Base-by-base conservation (phyloP, 2,329 filamentous ascomycete species). In the Rutstroemia sydowiana region DNA sequence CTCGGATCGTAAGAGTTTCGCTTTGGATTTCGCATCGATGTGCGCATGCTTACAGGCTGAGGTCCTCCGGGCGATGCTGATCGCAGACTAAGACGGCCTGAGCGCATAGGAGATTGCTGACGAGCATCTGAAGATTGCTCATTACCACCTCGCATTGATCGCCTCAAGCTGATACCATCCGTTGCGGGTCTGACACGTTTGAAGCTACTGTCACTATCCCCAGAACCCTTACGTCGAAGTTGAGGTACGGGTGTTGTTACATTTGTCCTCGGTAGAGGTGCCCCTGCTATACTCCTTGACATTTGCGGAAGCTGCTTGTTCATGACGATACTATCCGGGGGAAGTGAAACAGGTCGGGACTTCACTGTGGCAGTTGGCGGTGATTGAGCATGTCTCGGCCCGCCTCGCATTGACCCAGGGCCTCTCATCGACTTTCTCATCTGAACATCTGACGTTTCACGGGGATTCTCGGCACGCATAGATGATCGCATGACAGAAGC, bases 151-250 rank as follows among this genome's bases (percentile, higher is more conserved):
- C 90, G 78, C 87, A 95, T 87, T 1, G 87, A 88, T 47, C 75
- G 77, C 52, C 84, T 83, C 74, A 95, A 88, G 1, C 73, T 76
- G 48, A 81, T 77, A 0, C 75, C 74, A 40, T 74, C 68, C 5
- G 67, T 65, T 47, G 71, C 65, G 34, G 76, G 70, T 55, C 78
- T 77, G 40, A 73, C 69, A 26, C 88, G 84, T 63, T 80, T 85
- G 71, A 95, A 95, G 65, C 88, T 95, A 69, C 87, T 95, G 41
- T 88, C 84, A 61, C 85, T 88, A 26, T 78, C 83, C 58, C 82
- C 81, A 0, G 84, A 87, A 16, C 71, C 74, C 9, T 72, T 76
- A 2, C 83, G 76, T 52, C 72, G 70, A 8, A 81, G 67, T 5
- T 62, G 59, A 11, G 73, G 58, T 10, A 53, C 50, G 32, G 51